Evolutionary conservation across 257 asterid genomes (phyloP).

Genomic region (Solanum corneliomulleri): DNA sequence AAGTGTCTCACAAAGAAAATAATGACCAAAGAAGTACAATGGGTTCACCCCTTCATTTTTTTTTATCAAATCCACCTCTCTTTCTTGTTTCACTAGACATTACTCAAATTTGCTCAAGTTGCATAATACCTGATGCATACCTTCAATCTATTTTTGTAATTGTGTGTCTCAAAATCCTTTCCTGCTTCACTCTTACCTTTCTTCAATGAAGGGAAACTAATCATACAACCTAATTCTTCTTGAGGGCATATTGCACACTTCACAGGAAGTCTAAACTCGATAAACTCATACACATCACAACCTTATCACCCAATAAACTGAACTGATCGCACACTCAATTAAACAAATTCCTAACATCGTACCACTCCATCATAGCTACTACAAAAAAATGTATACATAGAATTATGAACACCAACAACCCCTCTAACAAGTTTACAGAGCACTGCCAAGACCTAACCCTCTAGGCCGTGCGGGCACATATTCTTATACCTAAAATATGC

Average conservation of each 20-base stretch:
- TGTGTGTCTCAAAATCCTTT: not conserved
- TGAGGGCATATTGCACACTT: not conserved
- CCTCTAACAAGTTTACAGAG: conserved; percentile 34
- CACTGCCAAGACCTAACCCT: not conserved
- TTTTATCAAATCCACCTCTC: not conserved
- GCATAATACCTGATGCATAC: too few species aligned
- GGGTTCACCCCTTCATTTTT: not conserved
- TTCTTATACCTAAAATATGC: too few species aligned
- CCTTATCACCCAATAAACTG: not conserved
- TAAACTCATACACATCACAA: too few species aligned
- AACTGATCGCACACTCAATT: conserved; percentile 3
- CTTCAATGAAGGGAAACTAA: conserved; percentile 6
- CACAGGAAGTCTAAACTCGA: too few species aligned
- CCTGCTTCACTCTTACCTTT: not conserved
- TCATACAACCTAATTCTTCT: conserved; percentile 11
- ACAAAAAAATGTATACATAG: conserved; percentile 29
- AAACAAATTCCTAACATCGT: not conserved
- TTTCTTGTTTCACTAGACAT: too few species aligned
- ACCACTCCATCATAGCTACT: not conserved
- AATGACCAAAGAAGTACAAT: too few species aligned
- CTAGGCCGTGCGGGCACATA: too few species aligned
- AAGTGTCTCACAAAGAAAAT: too few species aligned
- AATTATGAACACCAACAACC: conserved; percentile 27
- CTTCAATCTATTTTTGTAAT: not conserved
- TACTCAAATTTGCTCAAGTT: too few species aligned